Base-by-base conservation (phyloP, 2,329 filamentous ascomycete genomes). In the Fusarium udum region DNA sequence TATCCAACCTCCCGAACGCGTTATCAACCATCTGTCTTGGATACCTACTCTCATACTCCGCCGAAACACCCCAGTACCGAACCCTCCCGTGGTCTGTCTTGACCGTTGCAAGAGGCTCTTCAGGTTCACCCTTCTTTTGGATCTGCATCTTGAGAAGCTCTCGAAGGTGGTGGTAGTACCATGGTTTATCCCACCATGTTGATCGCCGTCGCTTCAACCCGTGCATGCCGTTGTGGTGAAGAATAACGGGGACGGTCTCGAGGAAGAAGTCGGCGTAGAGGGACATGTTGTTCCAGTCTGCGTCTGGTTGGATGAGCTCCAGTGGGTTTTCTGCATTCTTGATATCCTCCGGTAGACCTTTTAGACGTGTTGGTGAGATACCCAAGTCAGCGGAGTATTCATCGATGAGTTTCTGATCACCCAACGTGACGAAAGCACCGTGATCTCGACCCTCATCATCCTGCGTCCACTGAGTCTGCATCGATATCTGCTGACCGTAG, bases 211-310 rank as follows among this genome's bases (percentile, higher is more conserved):
- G 3, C 11, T 69, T 69, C 9, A 36, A 10, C 1, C 22, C 20
- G 10, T 68, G 15, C 55, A 57, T 57, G 7, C 55, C 55, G 39
- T 57, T 68, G 3, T 69, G 64, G 32, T 69, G 66, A 3, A 69
- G 26, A 1, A 69, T 45, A 1, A 22, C 48, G 0, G 66, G 66
- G 1, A 69, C 66, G 0, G 37, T 43, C 0, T 46, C 37, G 2
- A 52, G n/a, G 12, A 43, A 42, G 13, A 63, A 63, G n/a, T 69
- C 64, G n/a, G 56, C 37, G 31, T 56, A 69, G 3, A 69, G 49
- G 3, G 56, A 39, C 56, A 69, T 68, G 2, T 45, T 15, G 6
- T 24, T 43, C 66, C 66, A 69, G 16, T 61, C 39, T 20, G 43
- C 36, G 11, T 15, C 37, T 15, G 48, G 32, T 0, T 39, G 20